These are phyloP conservation scores for Cytospora mali DNA, from an alignment of 2,329 filamentous ascomycete species.

Conservation along the genomic window DNA sequence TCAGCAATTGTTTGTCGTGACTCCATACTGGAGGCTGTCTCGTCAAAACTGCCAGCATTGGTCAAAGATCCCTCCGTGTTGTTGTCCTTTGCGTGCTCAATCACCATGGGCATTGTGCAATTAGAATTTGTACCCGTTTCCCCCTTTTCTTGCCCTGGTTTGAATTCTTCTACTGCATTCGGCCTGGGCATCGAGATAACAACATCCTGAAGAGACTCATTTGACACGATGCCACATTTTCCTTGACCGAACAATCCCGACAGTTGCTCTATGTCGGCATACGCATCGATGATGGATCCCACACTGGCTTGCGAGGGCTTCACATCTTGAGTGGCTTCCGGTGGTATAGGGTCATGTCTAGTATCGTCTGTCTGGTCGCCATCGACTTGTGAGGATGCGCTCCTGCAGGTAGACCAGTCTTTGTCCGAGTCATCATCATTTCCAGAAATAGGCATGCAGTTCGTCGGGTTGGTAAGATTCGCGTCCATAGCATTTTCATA, in stretches of 20 bases:
- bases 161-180: background rate
- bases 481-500: background rate
- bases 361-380: background rate
- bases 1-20: background rate
- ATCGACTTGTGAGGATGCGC: background rate
- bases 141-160: background rate
- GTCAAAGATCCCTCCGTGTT: background rate
- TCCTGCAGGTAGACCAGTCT: background rate
- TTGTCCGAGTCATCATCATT: background rate
- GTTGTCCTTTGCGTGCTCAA: background rate
- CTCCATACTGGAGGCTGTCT: background rate
- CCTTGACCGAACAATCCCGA: background rate
- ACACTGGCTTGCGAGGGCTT: slow-evolving; percentile 13
- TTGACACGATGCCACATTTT: background rate
- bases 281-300: slow-evolving; percentile 19
- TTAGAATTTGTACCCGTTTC: background rate
- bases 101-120: background rate
- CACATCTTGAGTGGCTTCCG: background rate
- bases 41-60: background rate
- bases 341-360: background rate
- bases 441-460: background rate
- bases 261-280: background rate
- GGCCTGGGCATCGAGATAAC: background rate
- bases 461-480: background rate
- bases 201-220: background rate